phyloP scores from a whole-genome alignment of 1,284 basidiomycete species.

The Cryptococcus wingfieldii region DNA sequence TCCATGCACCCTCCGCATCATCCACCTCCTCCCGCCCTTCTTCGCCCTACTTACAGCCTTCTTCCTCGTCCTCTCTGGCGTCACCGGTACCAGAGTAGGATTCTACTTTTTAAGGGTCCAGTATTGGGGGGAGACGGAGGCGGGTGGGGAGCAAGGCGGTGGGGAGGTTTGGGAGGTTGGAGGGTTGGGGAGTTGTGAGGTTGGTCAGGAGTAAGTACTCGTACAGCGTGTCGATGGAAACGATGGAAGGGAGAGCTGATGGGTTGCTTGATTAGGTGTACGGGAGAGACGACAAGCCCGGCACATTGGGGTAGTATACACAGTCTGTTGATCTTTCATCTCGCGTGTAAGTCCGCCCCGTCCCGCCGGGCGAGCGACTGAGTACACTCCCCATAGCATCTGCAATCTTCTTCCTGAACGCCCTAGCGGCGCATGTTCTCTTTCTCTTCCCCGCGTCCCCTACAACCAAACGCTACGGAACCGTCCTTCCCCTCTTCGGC shows the following conservation, averaged over 20 bases:
- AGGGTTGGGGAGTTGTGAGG: constrained; percentile 8
- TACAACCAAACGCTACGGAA: constrained; percentile 1
- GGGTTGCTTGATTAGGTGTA: neutral
- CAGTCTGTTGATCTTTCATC: neutral
- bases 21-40: constrained; percentile 12
- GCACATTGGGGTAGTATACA: neutral
- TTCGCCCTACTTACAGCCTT: constrained; percentile 9
- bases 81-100: constrained; percentile 8
- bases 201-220: constrained; percentile 7
- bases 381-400: neutral
- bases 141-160: constrained; percentile 3
- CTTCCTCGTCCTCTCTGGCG: constrained; percentile 13
- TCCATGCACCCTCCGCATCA: constrained; percentile 26
- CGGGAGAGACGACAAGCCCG: neutral
- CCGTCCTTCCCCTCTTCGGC: constrained; percentile 7
- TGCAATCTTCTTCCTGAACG: constrained; percentile 9
- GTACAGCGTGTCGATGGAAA: neutral
- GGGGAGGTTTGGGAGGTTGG: constrained; percentile 12
- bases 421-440: constrained; percentile 1
- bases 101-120: constrained; percentile 10
- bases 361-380: too few relatives aligned
- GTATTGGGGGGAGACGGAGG: constrained; percentile 2
- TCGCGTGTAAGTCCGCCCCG: neutral
- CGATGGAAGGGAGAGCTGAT: neutral
- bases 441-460: constrained; percentile 8